Conservation (phyloP, 768 basidiomycete genomes). For the Sarcomyxa edulis region DNA sequence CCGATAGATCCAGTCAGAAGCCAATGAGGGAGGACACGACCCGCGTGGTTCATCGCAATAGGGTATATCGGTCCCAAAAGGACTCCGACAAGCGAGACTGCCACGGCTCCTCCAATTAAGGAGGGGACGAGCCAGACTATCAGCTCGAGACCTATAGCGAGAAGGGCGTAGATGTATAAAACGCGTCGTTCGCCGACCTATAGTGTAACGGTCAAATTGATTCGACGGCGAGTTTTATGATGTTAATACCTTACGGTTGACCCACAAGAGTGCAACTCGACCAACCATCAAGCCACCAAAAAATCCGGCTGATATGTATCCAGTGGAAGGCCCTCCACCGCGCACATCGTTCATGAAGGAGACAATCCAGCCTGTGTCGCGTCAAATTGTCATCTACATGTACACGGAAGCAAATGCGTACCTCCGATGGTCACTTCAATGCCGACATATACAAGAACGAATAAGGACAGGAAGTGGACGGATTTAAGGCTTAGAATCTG, state of each 20-base stretch:
- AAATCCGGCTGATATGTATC: slow-evolving; percentile 56
- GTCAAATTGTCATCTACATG: too few relatives aligned
- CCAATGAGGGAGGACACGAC: slow-evolving; percentile 64
- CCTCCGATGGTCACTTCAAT: slow-evolving; percentile 59
- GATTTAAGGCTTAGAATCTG: slow-evolving; percentile 48
- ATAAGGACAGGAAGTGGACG: slow-evolving; percentile 61
- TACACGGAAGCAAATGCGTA: too few relatives aligned
- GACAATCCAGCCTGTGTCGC: slow-evolving; percentile 58
- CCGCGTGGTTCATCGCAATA: slow-evolving; percentile 65
- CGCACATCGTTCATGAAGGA: slow-evolving; percentile 45
- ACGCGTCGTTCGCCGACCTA: slow-evolving; percentile 52
- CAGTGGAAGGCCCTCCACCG: slow-evolving; percentile 40
- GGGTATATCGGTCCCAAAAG: slow-evolving; percentile 77
- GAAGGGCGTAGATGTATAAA: slow-evolving; percentile 43
- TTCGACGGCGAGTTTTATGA: slow-evolving; percentile 2
- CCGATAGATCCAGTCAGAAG: slow-evolving; percentile 62
- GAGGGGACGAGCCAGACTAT: slow-evolving; percentile 68
- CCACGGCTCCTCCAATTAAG: slow-evolving; percentile 57
- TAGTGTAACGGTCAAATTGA: not conserved
- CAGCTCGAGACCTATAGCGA: slow-evolving; percentile 58
- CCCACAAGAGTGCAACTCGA: slow-evolving; percentile 49
- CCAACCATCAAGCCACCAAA: slow-evolving; percentile 55
- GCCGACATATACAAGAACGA: slow-evolving; percentile 64
- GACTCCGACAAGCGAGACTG: slow-evolving; percentile 59
- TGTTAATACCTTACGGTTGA: slow-evolving; percentile 40